phyloP scores from a whole-genome alignment of 2,329 filamentous ascomycete genomes.

The Diplocarpon mali region DNA sequence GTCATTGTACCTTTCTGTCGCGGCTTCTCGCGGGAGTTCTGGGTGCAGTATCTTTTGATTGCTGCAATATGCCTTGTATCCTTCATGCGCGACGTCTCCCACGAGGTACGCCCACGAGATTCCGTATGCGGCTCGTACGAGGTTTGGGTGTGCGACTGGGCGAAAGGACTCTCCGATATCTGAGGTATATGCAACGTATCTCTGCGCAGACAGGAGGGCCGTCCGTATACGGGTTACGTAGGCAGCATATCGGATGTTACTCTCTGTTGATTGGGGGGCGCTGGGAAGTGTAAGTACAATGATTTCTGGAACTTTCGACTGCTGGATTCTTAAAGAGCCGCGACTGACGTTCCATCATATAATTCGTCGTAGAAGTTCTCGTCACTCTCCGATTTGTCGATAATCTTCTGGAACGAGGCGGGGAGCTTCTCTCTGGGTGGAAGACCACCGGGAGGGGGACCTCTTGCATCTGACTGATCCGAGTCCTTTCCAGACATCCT shows the following conservation, averaged over 20 bases:
- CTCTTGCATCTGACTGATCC: conserved; percentile 12
- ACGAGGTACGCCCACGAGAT: conserved; percentile 87
- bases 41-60: conserved; percentile 72
- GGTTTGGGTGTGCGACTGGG: conserved; percentile 74
- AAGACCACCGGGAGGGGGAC: conserved; percentile 18
- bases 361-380: conserved; percentile 69
- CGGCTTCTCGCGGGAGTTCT: conserved; percentile 35
- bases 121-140: conserved; percentile 76
- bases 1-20: conserved; percentile 25
- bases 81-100: conserved; percentile 85
- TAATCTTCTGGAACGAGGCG: conserved; percentile 42
- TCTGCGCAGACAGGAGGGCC: conserved; percentile 79
- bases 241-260: conserved; percentile 78
- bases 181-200: conserved; percentile 93
- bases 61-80: conserved; percentile 85
- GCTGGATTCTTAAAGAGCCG: not conserved
- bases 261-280: conserved; percentile 70
- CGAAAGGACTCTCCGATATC: conserved; percentile 96
- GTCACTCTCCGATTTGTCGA: conserved; percentile 48
- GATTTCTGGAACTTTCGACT: not conserved
- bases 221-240: conserved; percentile 81
- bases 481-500: conserved; percentile 23
- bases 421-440: conserved; percentile 36
- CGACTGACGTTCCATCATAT: conserved; percentile 67
- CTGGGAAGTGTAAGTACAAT: conserved; percentile 31